Base-by-base conservation (phyloP, 2,329 filamentous ascomycete genomes). In the Claviceps maximensis region DNA sequence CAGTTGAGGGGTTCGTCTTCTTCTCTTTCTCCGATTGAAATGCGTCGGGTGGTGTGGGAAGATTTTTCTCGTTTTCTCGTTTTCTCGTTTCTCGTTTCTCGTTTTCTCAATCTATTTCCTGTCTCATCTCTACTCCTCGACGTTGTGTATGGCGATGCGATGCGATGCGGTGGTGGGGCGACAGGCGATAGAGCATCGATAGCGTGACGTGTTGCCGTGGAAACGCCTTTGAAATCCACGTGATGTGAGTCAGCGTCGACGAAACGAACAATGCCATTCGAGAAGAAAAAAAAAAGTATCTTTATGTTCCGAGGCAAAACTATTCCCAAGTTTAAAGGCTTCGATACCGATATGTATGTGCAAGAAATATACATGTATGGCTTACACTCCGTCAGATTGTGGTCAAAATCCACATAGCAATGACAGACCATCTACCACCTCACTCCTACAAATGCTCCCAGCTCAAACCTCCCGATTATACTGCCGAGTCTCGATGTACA, bases 161-260 rank as follows among this genome's bases (percentile, higher is more conserved):
- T 36, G 52, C 15, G 25, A 27, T 19, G 47, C 47, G 44, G 36
- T 38, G 36, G 36, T 38, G 36, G 15, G 47, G 31, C 31, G 31
- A 33, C 31, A 10, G 31, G 9, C 31, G 6, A 10, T 33, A 33
- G 12, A 33, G 31, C 49, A 40, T 55, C 23, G 45, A 48, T 40
- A 48, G 40, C n/a, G 9, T 36, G 40, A 41, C 49, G 49, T 47
- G 55, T 57, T 57, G 55, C 52, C 47, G 50, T 49, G 50, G 55
- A 53, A 55, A 57, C 54, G 36, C 17, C 1, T 25, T 19, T 10
- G 31, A 5, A 38, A 33, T 25, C 49, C 49, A 50, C 50, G 50
- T 51, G 42, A 51, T 17, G 12, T 6, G 29, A 17, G 10, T 23
- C 29, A 23, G 25, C 25, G 15, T 36, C 46, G 46, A 4, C 36